Evolutionary conservation across 805 yeast species (phyloP).

Genomic region (Candida hungchunana): DNA sequence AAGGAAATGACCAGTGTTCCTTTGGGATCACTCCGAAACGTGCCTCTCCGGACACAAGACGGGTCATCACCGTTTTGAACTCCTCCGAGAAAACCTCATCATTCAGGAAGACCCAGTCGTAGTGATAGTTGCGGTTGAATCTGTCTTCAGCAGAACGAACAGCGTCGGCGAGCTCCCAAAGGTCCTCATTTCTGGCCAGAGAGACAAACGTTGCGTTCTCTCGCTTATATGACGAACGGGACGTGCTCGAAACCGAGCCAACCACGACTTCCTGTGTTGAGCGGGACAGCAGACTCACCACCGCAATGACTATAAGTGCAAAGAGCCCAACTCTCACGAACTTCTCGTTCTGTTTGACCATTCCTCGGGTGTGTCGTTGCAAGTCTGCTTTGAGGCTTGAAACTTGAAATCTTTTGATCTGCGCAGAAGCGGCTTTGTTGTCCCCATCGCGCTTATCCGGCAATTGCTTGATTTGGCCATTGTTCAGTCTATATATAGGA

Average conservation of each 20-base stretch:
- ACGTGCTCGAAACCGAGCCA: too few relatives aligned
- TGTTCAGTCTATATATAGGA: too few relatives aligned
- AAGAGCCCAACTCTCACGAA: background rate
- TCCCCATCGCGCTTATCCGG: too few relatives aligned
- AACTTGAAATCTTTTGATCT: too few relatives aligned
- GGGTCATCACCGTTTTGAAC: slow-evolving; percentile 62
- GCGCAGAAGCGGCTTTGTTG: too few relatives aligned
- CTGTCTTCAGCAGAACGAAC: slow-evolving; percentile 83
- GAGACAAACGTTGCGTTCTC: slow-evolving; percentile 79
- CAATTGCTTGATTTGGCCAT: too few relatives aligned
- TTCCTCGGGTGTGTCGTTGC: too few relatives aligned
- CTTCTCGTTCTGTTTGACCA: background rate
- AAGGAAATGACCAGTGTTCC: slow-evolving; percentile 86
- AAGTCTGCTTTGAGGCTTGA: too few relatives aligned
- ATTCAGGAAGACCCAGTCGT: slow-evolving; percentile 95
- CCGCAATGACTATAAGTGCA: background rate
- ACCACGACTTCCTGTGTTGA: too few relatives aligned
- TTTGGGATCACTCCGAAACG: slow-evolving; percentile 77
- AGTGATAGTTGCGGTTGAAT: slow-evolving; percentile 73
- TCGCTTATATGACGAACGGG: slow-evolving; percentile 28
- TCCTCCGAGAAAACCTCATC: slow-evolving; percentile 82
- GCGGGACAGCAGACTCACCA: background rate
- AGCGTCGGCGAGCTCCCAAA: slow-evolving; percentile 56
- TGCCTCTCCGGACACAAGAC: slow-evolving; percentile 71
- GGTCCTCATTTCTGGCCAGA: slow-evolving; percentile 72